Evolutionary conservation across 2,329 filamentous ascomycete species (phyloP).

Genomic region (Podosphaera aphanis): DNA sequence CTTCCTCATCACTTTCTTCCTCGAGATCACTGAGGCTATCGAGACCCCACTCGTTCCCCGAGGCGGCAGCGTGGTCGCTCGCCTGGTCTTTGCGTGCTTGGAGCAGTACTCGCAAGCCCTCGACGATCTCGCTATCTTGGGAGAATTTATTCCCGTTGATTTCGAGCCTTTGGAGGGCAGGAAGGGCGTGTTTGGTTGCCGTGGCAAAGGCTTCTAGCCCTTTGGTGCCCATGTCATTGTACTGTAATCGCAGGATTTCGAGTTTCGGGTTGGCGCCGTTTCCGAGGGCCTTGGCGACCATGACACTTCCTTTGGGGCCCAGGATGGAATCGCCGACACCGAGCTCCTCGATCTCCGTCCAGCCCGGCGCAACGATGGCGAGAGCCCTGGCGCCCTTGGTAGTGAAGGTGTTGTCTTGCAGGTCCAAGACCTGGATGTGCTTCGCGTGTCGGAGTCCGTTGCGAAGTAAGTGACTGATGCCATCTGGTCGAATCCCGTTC

Average conservation of each 20-base stretch:
- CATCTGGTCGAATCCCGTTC: slow-evolving; percentile 88
- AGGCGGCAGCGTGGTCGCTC: slow-evolving; percentile 37
- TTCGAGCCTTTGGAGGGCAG: slow-evolving; percentile 63
- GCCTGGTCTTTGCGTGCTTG: slow-evolving; percentile 55
- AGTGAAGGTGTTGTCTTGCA: slow-evolving; percentile 97
- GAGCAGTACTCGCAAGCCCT: slow-evolving; percentile 44
- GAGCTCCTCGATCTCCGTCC: slow-evolving; percentile 57
- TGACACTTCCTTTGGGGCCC: slow-evolving; percentile 48
- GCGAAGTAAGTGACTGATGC: slow-evolving; percentile 58
- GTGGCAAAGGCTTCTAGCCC: slow-evolving; percentile 48
- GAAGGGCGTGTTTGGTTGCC: slow-evolving; percentile 45
- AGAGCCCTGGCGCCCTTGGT: slow-evolving; percentile 55
- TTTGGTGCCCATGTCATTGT: slow-evolving; percentile 72
- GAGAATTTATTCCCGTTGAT: slow-evolving; percentile 89
- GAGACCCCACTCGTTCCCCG: slow-evolving; percentile 64
- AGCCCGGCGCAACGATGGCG: slow-evolving; percentile 47
- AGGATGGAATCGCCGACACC: slow-evolving; percentile 77
- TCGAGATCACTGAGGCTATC: slow-evolving; percentile 71
- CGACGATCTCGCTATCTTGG: slow-evolving; percentile 57
- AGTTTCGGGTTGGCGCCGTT: slow-evolving; percentile 58
- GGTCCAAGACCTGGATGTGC: slow-evolving; percentile 52
- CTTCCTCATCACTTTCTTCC: slow-evolving; percentile 43
- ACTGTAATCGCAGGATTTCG: slow-evolving; percentile 64
- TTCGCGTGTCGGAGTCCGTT: slow-evolving; percentile 52
- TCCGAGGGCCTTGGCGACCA: slow-evolving; percentile 49